phyloP scores from a whole-genome alignment of 257 asterid species.

The Solanum sejunctum region DNA sequence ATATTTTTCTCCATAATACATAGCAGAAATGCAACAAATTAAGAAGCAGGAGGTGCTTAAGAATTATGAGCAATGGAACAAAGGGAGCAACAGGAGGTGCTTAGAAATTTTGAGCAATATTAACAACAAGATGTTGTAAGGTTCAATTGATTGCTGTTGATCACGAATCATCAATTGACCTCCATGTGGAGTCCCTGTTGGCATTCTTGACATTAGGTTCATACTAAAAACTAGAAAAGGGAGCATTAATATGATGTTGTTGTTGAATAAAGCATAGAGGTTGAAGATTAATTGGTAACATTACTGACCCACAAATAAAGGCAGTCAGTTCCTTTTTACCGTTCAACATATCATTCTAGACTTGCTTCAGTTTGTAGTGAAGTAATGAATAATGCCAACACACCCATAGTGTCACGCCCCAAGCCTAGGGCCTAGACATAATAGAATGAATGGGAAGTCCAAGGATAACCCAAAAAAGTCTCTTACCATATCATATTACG shows the following conservation, averaged over 20 bases:
- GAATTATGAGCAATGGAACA: no score
- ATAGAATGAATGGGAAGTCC: no score
- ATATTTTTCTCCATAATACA: slow-evolving; percentile 12
- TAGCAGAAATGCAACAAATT: no score
- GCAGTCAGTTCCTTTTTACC: slow-evolving; percentile 55
- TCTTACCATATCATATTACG: no score
- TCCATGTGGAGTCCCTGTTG: slow-evolving; percentile 17
- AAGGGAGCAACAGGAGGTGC: no score
- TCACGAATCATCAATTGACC: slow-evolving; percentile 11
- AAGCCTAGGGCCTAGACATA: no score
- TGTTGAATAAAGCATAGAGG: slow-evolving; percentile 32
- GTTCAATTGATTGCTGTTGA: slow-evolving; percentile 3
- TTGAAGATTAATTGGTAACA: slow-evolving; percentile 25
- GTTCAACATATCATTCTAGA: slow-evolving; percentile 32
- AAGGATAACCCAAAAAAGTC: no score
- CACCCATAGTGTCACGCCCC: slow-evolving; percentile 33
- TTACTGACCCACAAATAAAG: slow-evolving; percentile 42
- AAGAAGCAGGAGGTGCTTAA: no score
- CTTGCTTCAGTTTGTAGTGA: slow-evolving; percentile 42
- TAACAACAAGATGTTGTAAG: slow-evolving; percentile 5
- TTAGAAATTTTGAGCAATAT: no score
- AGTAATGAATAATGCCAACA: slow-evolving; percentile 63
- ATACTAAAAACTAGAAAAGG: slow-evolving; percentile 20
- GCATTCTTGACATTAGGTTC: slow-evolving; percentile 41
- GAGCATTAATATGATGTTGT: slow-evolving; percentile 10